A percentile compares a stretch with the other conserved stretches of the same genome.
phyloP scores from a whole-genome alignment of 805 yeast species.

The Hanseniaspora vineae region DNA sequence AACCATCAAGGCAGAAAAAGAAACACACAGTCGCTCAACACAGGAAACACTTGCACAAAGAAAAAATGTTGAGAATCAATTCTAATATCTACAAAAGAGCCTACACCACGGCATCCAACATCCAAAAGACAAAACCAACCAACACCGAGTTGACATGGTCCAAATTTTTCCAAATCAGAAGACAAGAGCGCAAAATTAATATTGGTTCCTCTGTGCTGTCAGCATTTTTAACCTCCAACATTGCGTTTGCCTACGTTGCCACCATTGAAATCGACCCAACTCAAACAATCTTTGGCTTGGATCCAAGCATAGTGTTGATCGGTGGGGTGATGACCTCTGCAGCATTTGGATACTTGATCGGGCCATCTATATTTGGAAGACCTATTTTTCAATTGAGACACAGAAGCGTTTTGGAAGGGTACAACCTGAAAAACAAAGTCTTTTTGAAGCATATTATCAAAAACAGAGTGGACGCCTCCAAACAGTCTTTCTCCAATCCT shows the following conservation, averaged over 20 bases:
- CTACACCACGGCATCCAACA: neutral
- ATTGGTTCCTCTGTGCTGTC: constrained; percentile 54
- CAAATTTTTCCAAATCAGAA: constrained; percentile 64
- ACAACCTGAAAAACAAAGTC: constrained; percentile 49
- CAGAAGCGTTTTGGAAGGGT: constrained; percentile 31
- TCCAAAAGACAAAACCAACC: neutral
- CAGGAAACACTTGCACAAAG: neutral
- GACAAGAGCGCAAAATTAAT: constrained; percentile 61
- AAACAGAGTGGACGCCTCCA: constrained; percentile 85
- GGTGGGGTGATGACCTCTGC: constrained; percentile 65
- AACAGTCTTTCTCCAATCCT: constrained; percentile 83
- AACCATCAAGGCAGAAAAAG: neutral
- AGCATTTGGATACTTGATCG: constrained; percentile 64
- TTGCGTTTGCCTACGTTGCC: constrained; percentile 67
- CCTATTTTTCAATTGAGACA: constrained; percentile 37
- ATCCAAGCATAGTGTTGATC: constrained; percentile 70
- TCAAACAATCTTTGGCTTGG: constrained; percentile 74
- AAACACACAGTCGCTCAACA: neutral
- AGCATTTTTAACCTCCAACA: constrained; percentile 48
- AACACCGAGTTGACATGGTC: constrained; percentile 47
- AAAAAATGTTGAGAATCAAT: neutral
- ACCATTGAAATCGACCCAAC: constrained; percentile 81
- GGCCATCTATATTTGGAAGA: constrained; percentile 69
- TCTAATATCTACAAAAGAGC: neutral
- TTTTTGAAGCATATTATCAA: constrained; percentile 62